phyloP scores from a whole-genome alignment of 371 early-diverging fungal species.

The Funneliformis caledonium region DNA sequence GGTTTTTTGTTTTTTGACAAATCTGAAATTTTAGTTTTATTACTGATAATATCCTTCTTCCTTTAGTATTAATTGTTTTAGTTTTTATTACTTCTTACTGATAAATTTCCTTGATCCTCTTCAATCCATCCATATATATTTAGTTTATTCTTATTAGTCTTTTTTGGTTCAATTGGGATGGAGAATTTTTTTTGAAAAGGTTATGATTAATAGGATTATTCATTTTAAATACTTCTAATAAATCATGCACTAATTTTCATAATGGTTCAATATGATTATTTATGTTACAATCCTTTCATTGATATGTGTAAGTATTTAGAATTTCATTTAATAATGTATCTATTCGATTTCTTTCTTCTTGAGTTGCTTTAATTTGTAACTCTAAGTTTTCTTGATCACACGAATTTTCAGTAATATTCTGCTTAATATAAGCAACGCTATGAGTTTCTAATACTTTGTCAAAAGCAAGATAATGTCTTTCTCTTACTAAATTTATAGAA shows the following conservation, averaged over 20 bases:
- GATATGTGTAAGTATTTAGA: background rate
- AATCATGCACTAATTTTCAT: background rate
- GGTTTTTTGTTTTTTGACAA: background rate
- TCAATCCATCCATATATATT: too few relatives aligned
- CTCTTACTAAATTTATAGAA: too few relatives aligned
- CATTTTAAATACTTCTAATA: conserved; percentile 2
- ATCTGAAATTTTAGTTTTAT: background rate
- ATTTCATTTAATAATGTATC: background rate
- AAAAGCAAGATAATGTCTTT: too few relatives aligned
- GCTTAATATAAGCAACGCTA: too few relatives aligned
- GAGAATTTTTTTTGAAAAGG: background rate
- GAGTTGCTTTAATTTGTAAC: too few relatives aligned
- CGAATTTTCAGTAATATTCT: too few relatives aligned
- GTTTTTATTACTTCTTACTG: too few relatives aligned
- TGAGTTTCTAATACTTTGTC: too few relatives aligned
- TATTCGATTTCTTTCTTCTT: conserved; percentile 17
- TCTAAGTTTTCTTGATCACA: too few relatives aligned
- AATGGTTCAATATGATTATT: background rate
- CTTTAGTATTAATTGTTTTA: background rate
- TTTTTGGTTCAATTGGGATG: too few relatives aligned
- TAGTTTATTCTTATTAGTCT: too few relatives aligned
- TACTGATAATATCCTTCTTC: background rate
- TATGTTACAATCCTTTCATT: background rate
- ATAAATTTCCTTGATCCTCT: too few relatives aligned
- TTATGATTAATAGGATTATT: background rate